phyloP scores from a whole-genome alignment of 2,329 filamentous ascomycete genomes.

The Fusarium guadeloupense region DNA sequence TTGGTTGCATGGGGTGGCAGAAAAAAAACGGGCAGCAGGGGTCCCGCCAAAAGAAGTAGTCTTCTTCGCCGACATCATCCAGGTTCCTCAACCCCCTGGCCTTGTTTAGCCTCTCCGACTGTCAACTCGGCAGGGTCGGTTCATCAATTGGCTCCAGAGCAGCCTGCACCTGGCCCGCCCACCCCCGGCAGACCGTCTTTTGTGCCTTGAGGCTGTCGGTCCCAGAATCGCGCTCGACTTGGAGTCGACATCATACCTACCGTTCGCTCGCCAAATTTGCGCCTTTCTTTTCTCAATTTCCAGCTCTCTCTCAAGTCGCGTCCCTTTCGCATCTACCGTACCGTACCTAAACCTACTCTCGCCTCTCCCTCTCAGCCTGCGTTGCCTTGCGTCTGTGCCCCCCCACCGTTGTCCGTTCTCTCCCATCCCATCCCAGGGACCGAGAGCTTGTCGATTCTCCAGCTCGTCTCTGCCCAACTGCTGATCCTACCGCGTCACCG shows the following conservation, averaged over 20 bases:
- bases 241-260: constrained; percentile 43
- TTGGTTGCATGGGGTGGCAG: constrained; percentile 32
- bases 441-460: constrained; percentile 42
- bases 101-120: constrained; percentile 43
- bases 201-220: constrained; percentile 39
- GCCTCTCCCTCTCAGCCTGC: constrained; percentile 29
- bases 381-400: constrained; percentile 41
- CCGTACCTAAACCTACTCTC: constrained; percentile 7
- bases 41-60: constrained; percentile 6
- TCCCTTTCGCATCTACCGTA: constrained; percentile 10
- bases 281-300: constrained; percentile 36
- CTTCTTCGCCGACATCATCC: constrained; percentile 41
- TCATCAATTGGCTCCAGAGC: constrained; percentile 43
- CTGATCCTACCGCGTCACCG: constrained; percentile 44
- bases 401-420: constrained; percentile 41
- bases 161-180: constrained; percentile 32
- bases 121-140: constrained; percentile 45
- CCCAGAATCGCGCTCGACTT: constrained; percentile 37
- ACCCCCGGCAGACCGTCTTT: constrained; percentile 45
- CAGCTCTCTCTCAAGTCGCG: constrained; percentile 24
- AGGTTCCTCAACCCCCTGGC: constrained; percentile 41
- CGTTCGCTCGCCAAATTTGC: constrained; percentile 38
- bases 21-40: constrained; percentile 44
- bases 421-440: constrained; percentile 34
- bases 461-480: constrained; percentile 45